A percentile compares a stretch with the other conserved stretches of the same genome.
These are phyloP conservation scores for Phytophthora citricola DNA, from an alignment of 352 stramenopile species.

Conservation along the genomic window DNA sequence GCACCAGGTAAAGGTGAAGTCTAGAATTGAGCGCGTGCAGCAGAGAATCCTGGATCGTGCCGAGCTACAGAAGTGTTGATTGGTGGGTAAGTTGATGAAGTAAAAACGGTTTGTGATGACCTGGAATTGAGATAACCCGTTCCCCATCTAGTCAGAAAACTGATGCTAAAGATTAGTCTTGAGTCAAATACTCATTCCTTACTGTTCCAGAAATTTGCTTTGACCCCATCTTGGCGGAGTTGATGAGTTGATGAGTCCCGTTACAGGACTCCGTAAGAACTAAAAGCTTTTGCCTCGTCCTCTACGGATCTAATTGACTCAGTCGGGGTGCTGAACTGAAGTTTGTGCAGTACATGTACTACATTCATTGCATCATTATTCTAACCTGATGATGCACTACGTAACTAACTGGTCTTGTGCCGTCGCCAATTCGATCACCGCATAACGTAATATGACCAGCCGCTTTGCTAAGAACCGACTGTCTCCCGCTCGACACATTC, in stretches of 20 bases:
- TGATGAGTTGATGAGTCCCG: conserved; percentile 4
- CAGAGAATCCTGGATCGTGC: neutral
- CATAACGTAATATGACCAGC: no score
- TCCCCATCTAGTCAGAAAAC: neutral
- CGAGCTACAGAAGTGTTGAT: neutral
- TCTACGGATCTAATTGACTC: neutral
- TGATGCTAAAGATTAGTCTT: neutral
- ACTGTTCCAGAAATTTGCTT: neutral
- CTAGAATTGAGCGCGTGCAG: conserved; percentile 1
- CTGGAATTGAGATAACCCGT: neutral
- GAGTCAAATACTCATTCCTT: neutral
- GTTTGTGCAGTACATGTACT: no score
- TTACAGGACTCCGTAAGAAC: neutral
- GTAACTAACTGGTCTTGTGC: no score
- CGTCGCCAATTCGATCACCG: no score
- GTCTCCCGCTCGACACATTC: neutral
- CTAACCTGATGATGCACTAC: no score
- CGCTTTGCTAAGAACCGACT: no score
- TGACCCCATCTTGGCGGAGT: neutral
- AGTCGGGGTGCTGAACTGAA: no score
- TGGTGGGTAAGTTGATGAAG: neutral
- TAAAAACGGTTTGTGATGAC: neutral
- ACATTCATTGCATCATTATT: no score
- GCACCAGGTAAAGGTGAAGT: conserved; percentile 1
- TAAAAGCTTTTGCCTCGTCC: neutral